These are phyloP conservation scores for Pelargonium hybrid DNA, from an alignment of 441 rosid genomes.

Conservation along the genomic window DNA sequence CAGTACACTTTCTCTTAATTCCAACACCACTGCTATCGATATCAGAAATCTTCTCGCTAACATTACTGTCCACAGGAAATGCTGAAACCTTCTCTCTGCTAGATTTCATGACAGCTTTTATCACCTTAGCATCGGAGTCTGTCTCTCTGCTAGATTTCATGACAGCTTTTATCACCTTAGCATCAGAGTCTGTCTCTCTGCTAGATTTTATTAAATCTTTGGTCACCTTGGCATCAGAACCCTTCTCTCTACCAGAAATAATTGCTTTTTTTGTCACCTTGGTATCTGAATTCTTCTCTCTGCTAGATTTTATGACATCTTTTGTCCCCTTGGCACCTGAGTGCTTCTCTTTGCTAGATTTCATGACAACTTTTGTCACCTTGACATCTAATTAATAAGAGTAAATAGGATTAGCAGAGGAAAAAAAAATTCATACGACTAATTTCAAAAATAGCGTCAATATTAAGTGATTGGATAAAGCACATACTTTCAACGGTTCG, in stretches of 20 bases:
- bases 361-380: conserved; percentile 5
- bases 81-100: conserved; percentile 2
- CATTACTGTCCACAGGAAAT: background rate
- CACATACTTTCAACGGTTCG: conserved; percentile 33
- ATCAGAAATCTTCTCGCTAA: background rate
- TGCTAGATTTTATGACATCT: conserved; percentile 2
- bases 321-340: background rate
- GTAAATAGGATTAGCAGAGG: background rate
- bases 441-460: background rate
- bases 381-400: background rate
- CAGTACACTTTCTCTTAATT: background rate
- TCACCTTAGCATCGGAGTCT: background rate
- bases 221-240: background rate
- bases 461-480: background rate
- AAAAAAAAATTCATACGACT: background rate
- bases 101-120: background rate
- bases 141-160: background rate
- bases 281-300: background rate
- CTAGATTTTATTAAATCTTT: background rate
- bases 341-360: background rate
- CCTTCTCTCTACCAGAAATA: background rate
- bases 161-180: background rate
- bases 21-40: background rate
- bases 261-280: background rate
- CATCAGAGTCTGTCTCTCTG: background rate